Base-by-base conservation (phyloP, 371 early-diverging fungal species). In the Apophysomyces sp. region DNA sequence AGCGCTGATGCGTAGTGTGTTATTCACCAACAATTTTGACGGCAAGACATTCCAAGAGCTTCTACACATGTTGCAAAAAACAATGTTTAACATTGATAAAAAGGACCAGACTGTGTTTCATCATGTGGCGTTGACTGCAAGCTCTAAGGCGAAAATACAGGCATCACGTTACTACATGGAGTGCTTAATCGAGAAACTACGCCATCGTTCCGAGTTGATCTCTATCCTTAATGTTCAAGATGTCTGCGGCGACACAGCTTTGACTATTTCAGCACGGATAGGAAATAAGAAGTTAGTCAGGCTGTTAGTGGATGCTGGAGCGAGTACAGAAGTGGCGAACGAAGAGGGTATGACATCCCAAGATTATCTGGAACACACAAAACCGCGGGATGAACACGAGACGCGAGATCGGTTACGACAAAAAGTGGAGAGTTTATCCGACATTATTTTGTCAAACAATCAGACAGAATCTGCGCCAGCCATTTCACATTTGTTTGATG, bases 81-180 rank as follows among this genome's bases (percentile, higher is more conserved):
- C 89, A 0, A 85, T 95, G 29, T 83, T 84, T 18, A 69, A 87
- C 53, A 81, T 86, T 4, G 98, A 97, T 73, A 82, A 85, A 59
- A 77, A 83, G 55, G 83, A 86, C 59, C 89, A 93, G 58, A 92
- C 95, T 0, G 92, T 96, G 4, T 86, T 97, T 49, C 98, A 97
- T 69, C 97, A 97, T 73, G 88, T 94, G 12, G 89, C 90, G 0
- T 66, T 86, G 3, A 86, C 91, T 0, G 85, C 94, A 0, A 89
- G 85, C 12, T 74, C 81, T 61, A 84, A 89, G 27, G 91, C 89
- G 0, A 86, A 90, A 41, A 81, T 85, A 0, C 82, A 83, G 44
- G 89, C 94, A 2, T 83, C 89, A 1, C 76, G 86, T 34, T 94
- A 94, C 61, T 96, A 96, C 66, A 82, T 93, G 81, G 93, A 95